Conservation (phyloP, 2,329 filamentous ascomycete species). For the Hypoxylon rubiginosum region DNA sequence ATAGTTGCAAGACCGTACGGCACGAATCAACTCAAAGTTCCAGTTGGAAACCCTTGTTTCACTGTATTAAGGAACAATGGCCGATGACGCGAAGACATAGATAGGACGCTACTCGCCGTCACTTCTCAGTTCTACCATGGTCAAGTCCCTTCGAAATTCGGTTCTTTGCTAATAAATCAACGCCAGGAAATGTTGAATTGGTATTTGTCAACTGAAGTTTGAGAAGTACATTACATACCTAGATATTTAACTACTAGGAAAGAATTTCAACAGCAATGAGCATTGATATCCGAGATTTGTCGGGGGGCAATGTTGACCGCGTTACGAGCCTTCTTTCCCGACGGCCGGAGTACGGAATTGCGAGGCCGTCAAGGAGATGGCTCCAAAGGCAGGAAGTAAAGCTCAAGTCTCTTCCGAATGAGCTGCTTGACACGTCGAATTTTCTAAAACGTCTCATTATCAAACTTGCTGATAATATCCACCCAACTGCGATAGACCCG, state of each 20-base stretch:
- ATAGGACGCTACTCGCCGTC: constrained; percentile 15
- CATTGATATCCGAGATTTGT: constrained; percentile 46
- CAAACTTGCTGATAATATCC: constrained; percentile 49
- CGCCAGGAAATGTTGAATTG: background rate
- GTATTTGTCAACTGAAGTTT: constrained; percentile 1
- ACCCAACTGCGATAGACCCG: constrained; percentile 46
- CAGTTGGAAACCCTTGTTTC: constrained; percentile 32
- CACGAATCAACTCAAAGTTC: constrained; percentile 34
- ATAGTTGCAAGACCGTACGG: background rate
- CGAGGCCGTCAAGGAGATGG: constrained; percentile 55
- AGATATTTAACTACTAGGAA: constrained; percentile 9
- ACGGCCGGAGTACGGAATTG: constrained; percentile 51
- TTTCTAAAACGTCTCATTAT: constrained; percentile 53
- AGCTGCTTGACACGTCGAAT: constrained; percentile 48
- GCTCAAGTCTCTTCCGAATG: constrained; percentile 46
- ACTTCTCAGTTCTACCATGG: background rate
- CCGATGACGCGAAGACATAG: constrained; percentile 16
- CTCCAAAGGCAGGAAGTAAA: constrained; percentile 53
- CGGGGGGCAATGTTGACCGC: constrained; percentile 48
- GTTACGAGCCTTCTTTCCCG: constrained; percentile 57
- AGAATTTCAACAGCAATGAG: constrained; percentile 39
- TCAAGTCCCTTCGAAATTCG: background rate
- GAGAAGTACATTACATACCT: constrained; percentile 11
- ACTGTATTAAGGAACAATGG: constrained; percentile 23
- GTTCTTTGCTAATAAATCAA: constrained; percentile 3